These are phyloP conservation scores for Carex scoparia DNA, from an alignment of 176 grass and related monocot species.

Conservation along the genomic window DNA sequence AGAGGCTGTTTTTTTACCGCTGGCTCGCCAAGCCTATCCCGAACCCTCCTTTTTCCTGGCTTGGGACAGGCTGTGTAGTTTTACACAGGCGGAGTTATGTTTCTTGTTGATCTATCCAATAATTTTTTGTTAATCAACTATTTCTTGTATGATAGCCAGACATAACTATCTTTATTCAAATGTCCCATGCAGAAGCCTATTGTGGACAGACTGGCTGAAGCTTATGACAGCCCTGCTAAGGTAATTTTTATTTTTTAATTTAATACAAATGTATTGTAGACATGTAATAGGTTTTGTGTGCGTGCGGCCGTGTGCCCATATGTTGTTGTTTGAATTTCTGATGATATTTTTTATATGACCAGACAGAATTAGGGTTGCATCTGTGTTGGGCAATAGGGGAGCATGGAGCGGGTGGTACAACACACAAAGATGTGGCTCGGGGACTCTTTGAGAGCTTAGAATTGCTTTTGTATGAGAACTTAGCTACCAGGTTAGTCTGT, in stretches of 20 bases:
- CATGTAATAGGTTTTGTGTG: neutral
- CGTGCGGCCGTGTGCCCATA: neutral
- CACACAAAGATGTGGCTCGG: conserved; percentile 77
- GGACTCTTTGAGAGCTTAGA: conserved; percentile 92
- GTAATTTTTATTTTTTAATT: conserved; percentile 27
- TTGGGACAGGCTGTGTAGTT: too few species aligned
- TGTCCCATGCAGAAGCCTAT: conserved; percentile 85
- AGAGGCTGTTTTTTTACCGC: too few species aligned
- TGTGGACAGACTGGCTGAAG: conserved; percentile 74
- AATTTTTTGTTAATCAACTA: neutral
- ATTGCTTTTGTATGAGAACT: conserved; percentile 83
- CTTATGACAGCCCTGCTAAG: conserved; percentile 81
- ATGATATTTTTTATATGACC: conserved; percentile 13
- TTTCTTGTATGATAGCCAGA: neutral
- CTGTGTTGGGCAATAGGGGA: conserved; percentile 96
- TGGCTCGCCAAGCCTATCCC: too few species aligned
- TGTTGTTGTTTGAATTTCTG: conserved; percentile 1
- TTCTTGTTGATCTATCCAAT: neutral
- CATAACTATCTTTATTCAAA: conserved; percentile 12
- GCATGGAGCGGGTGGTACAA: conserved; percentile 71
- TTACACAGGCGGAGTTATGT: neutral
- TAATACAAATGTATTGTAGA: neutral
- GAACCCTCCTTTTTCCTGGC: too few species aligned
- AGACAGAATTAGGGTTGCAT: conserved; percentile 91
- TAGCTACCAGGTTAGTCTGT: conserved; percentile 72